Evolutionary conservation across 2,329 filamentous ascomycete genomes (phyloP), one percentile per base, ranked within the genome.

Genomic region (Colletotrichum sublineola): DNA sequence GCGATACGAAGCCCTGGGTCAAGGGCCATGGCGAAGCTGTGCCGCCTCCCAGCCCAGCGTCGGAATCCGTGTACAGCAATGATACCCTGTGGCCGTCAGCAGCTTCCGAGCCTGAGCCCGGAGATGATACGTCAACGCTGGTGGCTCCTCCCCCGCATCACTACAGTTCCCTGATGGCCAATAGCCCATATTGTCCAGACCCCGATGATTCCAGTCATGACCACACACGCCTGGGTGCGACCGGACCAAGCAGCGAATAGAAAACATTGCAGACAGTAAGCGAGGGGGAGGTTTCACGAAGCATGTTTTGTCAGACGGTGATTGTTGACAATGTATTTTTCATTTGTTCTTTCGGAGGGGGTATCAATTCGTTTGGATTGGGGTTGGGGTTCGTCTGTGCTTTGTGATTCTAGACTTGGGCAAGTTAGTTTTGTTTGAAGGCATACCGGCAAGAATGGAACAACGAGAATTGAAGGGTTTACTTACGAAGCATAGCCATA

Each of bases 351-450:
- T n/a, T 24, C 4, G 20, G 9, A 48, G 57, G 31, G 63, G 69
- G 69, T 72, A 72, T 72, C 69, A 72, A 72, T 57, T 72, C 58
- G 69, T 71, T 46, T 62, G 52, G 68, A 38, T 62, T 63, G 46
- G 52, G 65, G 60, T 46, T 60, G 53, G 55, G 40, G 52, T 53
- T 57, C 42, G 46, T 44, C 33, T 20, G 57, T 36, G 33, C 24
- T 38, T n/a, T 38, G 52, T 20, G 40, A 31, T 20, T 60, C 68
- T 63, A 64, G 65, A 60, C 58, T 63, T 33, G 46, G 7, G 1
- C 0, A 0, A 18, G 58, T 72, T 60, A 72, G 65, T 29, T 31
- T 7, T 20, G 15, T 46, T n/a, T 46, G 15, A 20, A 4, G 29
- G n/a, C 15, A 1, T n/a, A 14, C 5, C 1, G 31, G 24, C 14